phyloP scores from a whole-genome alignment of 371 early-diverging fungal species.

The Mucor velutinosus region DNA sequence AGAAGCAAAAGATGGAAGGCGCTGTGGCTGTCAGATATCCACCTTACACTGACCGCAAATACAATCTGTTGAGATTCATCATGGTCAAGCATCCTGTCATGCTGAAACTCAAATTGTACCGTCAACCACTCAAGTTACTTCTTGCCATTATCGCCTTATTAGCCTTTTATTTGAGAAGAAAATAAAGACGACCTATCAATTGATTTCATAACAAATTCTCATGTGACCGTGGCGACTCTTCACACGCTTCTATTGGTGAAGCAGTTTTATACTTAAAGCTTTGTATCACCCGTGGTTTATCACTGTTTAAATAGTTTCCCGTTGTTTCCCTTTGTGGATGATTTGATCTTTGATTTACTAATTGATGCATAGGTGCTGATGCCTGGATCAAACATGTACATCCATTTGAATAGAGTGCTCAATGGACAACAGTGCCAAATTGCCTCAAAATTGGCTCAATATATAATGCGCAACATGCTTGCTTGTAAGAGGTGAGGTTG shows the following conservation, averaged over 20 bases:
- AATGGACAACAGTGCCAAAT: neutral
- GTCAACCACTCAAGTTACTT: slow-evolving; percentile 15
- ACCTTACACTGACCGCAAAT: slow-evolving; percentile 55
- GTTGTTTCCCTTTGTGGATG: neutral
- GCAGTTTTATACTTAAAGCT: neutral
- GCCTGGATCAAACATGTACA: neutral
- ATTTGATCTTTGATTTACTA: neutral
- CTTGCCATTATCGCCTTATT: slow-evolving; percentile 9
- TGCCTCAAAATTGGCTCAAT: neutral
- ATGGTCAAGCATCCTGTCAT: slow-evolving; percentile 40
- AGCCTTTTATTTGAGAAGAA: slow-evolving; percentile 5
- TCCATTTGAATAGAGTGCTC: neutral
- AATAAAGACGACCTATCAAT: neutral
- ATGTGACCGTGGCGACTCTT: slow-evolving; percentile 20
- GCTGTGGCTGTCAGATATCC: slow-evolving; percentile 58
- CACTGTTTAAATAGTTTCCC: neutral
- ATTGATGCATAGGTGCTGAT: neutral
- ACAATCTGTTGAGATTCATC: slow-evolving; percentile 35
- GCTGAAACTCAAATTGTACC: slow-evolving; percentile 27
- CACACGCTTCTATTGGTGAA: slow-evolving; percentile 25
- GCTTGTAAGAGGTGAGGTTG: neutral
- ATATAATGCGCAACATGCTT: neutral
- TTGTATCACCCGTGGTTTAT: neutral
- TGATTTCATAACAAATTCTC: neutral
- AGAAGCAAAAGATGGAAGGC: slow-evolving; percentile 43